Evolutionary conservation across 768 basidiomycete species (phyloP), one percentile per base, ranked within the genome.

Genomic region (Amanita molliuscula): DNA sequence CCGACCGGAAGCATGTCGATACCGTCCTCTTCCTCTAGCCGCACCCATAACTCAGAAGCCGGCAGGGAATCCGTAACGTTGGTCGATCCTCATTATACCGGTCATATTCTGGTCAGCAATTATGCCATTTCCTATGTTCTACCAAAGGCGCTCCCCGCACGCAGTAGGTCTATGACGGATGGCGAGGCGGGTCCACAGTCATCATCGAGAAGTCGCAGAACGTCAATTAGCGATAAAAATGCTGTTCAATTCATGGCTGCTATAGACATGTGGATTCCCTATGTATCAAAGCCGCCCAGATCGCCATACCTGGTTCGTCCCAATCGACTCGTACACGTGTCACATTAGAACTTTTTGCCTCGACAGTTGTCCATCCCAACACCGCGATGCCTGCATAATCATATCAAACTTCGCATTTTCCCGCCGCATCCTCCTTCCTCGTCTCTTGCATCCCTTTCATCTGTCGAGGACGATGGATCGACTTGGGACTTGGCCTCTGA

Each of bases 401-500:
- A 77, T 53, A 75, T 90, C 55, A 81, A 75, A 56, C 67, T 90
- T 33, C 79, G 81, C 49, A 85, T 90, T 61, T 83, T 85, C 54
- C 78, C 84, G 16, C 84, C 83, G 4, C 66, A 64, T 4, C 61
- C 69, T 21, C 56, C 75, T 15, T 73, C 75, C 15, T 62, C 77
- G 6, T 88, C 85, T 1, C 72, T 81, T 56, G 84, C 84, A 20
- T 89, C 86, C 1, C 67, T 88, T 36, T 87, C 86, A 6, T 88
- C 87, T 4, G 71, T 79, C 8, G 87, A 87, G 52, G 83, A 84
- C 37, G 85, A 88, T 44, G 68, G 67, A 6, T 71, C 71, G 26
- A 63, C 78, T 37, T 90, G 87, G 88, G 85, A 86, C 54, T 70
- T 90, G 33, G 79, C 82, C 1, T 80, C 82, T 1, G 87, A 90